Conservation (phyloP, 1,139 yeast genomes). For the Barnettozyma hawaiiensis region DNA sequence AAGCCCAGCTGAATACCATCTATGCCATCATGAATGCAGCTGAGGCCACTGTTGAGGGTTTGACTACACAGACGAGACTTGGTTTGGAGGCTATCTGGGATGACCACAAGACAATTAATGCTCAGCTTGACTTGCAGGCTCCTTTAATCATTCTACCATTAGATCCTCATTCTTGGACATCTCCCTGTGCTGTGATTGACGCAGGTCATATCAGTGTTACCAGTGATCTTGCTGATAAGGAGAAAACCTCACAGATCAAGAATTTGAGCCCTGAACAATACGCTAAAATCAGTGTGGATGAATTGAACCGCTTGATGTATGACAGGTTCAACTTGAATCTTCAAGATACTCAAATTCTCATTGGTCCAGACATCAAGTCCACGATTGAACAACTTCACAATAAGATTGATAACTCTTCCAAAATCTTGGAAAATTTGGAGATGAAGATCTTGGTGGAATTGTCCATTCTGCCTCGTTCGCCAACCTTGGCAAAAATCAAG, state of each 20-base stretch:
- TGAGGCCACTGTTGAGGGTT: slow-evolving; percentile 87
- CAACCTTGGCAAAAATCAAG: slow-evolving; percentile 64
- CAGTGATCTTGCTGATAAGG: slow-evolving; percentile 75
- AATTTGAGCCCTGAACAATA: slow-evolving; percentile 58
- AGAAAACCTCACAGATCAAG: slow-evolving; percentile 65
- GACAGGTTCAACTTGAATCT: slow-evolving; percentile 75
- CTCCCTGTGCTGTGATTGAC: slow-evolving; percentile 89
- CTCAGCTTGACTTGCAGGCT: slow-evolving; percentile 85
- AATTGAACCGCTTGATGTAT: slow-evolving; percentile 75
- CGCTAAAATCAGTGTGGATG: slow-evolving; percentile 65
- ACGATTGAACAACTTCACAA: slow-evolving; percentile 67
- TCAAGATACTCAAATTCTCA: slow-evolving; percentile 82
- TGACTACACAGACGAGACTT: slow-evolving; percentile 82
- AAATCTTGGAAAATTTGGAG: slow-evolving; percentile 69
- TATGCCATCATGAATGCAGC: slow-evolving; percentile 94
- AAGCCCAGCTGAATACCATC: slow-evolving; percentile 78
- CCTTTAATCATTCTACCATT: slow-evolving; percentile 88
- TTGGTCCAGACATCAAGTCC: slow-evolving; percentile 76
- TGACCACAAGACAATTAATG: slow-evolving; percentile 85
- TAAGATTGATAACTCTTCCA: slow-evolving; percentile 34
- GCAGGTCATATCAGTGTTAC: slow-evolving; percentile 90
- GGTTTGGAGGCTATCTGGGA: slow-evolving; percentile 92
- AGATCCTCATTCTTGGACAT: slow-evolving; percentile 70
- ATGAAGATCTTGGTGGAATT: slow-evolving; percentile 70
- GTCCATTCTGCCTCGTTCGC: slow-evolving; percentile 79